A percentile compares a stretch with the other conserved stretches of the same genome.
These are phyloP conservation scores for Colletotrichum salicis DNA, from an alignment of 2,329 filamentous ascomycete genomes.

Conservation along the genomic window DNA sequence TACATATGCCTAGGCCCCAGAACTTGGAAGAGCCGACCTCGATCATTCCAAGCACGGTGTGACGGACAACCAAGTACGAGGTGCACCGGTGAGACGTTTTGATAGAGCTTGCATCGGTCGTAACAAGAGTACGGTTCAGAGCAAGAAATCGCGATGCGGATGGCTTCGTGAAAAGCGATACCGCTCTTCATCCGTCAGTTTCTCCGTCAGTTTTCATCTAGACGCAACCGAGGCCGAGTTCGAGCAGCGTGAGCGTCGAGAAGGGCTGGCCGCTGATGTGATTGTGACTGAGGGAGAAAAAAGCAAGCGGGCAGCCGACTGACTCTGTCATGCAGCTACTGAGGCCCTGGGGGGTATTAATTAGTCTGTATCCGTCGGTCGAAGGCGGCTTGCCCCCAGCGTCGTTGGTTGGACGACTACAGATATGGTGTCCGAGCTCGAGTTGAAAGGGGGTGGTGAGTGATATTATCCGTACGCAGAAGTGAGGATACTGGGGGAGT, in stretches of 20 bases:
- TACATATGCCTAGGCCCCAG: not conserved
- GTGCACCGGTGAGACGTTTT: not conserved
- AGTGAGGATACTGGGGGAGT: not conserved
- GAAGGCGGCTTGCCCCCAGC: not conserved
- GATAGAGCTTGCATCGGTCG: not conserved
- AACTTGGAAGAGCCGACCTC: not conserved
- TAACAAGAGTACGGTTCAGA: not conserved
- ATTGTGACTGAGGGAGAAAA: conserved; percentile 13
- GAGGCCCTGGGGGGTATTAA: not conserved
- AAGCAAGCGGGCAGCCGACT: conserved; percentile 23
- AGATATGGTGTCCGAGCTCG: conserved; percentile 14
- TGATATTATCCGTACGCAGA: not conserved
- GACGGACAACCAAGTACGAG: not conserved
- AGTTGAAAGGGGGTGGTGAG: not conserved
- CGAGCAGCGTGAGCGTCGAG: not conserved
- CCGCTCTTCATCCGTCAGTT: not conserved
- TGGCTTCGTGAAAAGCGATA: no score
- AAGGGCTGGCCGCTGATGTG: not conserved
- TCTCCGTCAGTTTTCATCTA: not conserved
- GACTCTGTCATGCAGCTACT: conserved; percentile 30
- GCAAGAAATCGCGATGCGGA: no score
- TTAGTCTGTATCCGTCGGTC: not conserved
- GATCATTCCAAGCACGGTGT: not conserved
- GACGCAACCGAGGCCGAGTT: not conserved
- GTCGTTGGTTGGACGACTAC: conserved; percentile 18